Evolutionary conservation across 225 moss, liverwort and hornwort species (phyloP).

Genomic region (Straminergon stramineum): DNA sequence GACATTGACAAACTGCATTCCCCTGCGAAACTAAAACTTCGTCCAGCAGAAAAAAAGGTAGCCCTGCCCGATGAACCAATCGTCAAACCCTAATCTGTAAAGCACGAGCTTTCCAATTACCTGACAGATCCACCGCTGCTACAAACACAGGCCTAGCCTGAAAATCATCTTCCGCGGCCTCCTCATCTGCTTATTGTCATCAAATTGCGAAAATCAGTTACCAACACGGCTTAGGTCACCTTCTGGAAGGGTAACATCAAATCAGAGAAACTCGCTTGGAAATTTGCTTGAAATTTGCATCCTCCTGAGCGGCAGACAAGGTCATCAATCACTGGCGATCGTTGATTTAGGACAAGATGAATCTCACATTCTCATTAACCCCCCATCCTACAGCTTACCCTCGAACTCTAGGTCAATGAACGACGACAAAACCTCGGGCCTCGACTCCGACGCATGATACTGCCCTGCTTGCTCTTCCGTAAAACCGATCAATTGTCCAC

Average conservation of each 20-base stretch:
- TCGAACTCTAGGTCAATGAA: constrained; percentile 80
- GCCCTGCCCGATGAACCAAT: neutral
- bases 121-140: constrained; percentile 97
- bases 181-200: constrained; percentile 27
- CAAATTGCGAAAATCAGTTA: neutral
- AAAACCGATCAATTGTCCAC: constrained; percentile 74
- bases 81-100: neutral
- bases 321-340: neutral
- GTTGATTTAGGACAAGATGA: no score
- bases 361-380: neutral
- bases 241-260: neutral
- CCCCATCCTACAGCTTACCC: constrained; percentile 30
- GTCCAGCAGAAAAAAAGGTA: neutral
- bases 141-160: constrained; percentile 90
- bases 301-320: neutral
- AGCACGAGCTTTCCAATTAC: constrained; percentile 10
- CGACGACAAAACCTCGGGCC: constrained; percentile 57
- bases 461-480: constrained; percentile 42
- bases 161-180: constrained; percentile 34
- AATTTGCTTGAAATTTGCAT: neutral
- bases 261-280: neutral
- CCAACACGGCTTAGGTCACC: neutral
- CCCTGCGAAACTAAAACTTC: neutral
- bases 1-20: neutral
- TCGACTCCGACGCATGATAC: constrained; percentile 40